Percentiles rank a stretch among this genome's conserved stretches.
These are phyloP conservation scores for Pichia thaimueangensis DNA, from an alignment of 805 yeast species.

Conservation along the genomic window DNA sequence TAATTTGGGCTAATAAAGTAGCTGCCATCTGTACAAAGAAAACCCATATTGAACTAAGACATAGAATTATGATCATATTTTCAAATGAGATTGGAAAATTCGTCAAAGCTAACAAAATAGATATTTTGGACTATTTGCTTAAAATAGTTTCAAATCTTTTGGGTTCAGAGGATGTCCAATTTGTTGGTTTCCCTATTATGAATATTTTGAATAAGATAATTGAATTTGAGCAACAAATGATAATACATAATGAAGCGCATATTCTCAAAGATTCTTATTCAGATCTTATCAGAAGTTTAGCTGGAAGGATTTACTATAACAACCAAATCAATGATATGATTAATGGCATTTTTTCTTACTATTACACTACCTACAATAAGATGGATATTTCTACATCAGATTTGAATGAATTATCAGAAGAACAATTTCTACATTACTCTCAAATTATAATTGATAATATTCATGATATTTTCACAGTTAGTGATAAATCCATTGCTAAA, in stretches of 20 bases:
- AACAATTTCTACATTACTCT: conserved; percentile 17
- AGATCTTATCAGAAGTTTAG: conserved; percentile 59
- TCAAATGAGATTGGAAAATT: conserved; percentile 46
- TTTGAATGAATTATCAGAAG: conserved; percentile 7
- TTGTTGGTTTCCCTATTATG: conserved; percentile 81
- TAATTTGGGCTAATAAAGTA: conserved; percentile 49
- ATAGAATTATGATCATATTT: conserved; percentile 19
- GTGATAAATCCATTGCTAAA: conserved; percentile 26
- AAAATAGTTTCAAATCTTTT: conserved; percentile 41
- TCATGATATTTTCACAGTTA: conserved; percentile 21
- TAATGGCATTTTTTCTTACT: conserved; percentile 51
- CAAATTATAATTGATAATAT: conserved; percentile 22
- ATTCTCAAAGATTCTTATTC: conserved; percentile 37
- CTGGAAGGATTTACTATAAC: conserved; percentile 74
- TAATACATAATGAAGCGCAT: conserved; percentile 26
- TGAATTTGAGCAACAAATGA: conserved; percentile 36
- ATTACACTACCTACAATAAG: conserved; percentile 27
- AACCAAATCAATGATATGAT: conserved; percentile 84
- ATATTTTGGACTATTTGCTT: conserved; percentile 19
- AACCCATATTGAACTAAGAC: conserved; percentile 43
- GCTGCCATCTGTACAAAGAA: conserved; percentile 64
- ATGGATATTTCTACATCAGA: too few relatives aligned
- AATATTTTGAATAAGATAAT: conserved; percentile 65
- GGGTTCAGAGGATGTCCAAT: conserved; percentile 64
- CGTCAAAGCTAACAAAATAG: conserved; percentile 6